Percentiles rank a stretch among this genome's conserved stretches.
phyloP scores from a whole-genome alignment of 805 yeast genomes.

The Saccharomycopsis fodiens region DNA sequence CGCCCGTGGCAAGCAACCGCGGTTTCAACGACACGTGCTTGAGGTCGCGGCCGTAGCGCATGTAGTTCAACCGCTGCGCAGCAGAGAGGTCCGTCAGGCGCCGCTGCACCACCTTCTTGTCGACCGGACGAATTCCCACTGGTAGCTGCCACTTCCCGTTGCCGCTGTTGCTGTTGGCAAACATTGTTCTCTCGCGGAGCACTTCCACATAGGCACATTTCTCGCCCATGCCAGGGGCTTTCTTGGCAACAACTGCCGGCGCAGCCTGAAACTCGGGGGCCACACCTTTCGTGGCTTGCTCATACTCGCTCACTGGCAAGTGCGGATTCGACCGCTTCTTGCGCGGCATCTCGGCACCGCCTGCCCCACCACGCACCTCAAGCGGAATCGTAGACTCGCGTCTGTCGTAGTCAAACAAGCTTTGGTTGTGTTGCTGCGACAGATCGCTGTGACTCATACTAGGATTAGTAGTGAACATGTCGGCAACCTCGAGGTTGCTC shows the following conservation, averaged over 20 bases:
- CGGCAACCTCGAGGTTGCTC: not conserved
- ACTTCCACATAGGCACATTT: conserved; percentile 15
- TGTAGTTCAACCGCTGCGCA: not conserved
- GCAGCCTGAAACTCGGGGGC: not conserved
- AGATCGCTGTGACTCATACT: not conserved
- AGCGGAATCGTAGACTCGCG: not conserved
- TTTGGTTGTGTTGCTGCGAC: not conserved
- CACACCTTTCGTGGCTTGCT: not conserved
- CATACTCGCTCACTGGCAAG: conserved; percentile 11
- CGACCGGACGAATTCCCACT: conserved; percentile 14
- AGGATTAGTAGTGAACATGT: not conserved
- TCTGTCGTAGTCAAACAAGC: not conserved
- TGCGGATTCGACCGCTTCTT: conserved; percentile 16
- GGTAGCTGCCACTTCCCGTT: conserved; percentile 17
- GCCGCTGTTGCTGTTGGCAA: conserved; percentile 8
- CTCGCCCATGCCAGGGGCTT: conserved; percentile 9
- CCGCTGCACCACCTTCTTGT: conserved; percentile 6
- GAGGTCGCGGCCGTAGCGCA: conserved; percentile 8
- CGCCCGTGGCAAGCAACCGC: conserved; percentile 10
- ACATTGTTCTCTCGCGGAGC: conserved; percentile 14
- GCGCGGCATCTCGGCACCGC: not conserved
- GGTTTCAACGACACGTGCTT: conserved; percentile 19
- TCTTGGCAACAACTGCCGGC: not conserved
- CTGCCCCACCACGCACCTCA: conserved; percentile 9
- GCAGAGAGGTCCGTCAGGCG: conserved; percentile 3